Conservation (phyloP, 345 rosid species). For the Salix udensis region DNA sequence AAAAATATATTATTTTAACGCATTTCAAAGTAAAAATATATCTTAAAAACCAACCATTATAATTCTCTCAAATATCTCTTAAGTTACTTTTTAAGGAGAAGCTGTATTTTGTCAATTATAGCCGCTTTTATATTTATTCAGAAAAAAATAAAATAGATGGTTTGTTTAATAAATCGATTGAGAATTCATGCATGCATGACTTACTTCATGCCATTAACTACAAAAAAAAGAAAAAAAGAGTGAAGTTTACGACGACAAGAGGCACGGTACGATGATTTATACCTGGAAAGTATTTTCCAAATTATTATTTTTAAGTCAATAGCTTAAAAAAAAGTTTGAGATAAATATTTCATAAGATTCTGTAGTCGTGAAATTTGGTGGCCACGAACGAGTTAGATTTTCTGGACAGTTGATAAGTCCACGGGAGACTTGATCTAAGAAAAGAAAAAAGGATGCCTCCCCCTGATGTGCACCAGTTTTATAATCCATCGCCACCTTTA, state of each 20-base stretch:
- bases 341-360: neutral
- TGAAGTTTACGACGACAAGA: neutral
- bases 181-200: neutral
- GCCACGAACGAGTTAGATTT: neutral
- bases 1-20: no score
- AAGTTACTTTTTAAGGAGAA: no score
- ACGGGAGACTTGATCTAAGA: neutral
- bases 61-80: no score
- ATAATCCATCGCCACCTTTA: neutral
- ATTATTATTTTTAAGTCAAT: neutral
- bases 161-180: neutral
- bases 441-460: neutral
- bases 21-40: no score
- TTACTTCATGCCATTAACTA: neutral
- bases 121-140: neutral
- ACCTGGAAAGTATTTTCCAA: neutral
- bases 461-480: neutral
- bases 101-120: neutral
- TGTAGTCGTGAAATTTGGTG: neutral
- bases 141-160: neutral
- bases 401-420: neutral
- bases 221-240: neutral
- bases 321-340: neutral
- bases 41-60: no score
- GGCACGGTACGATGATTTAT: neutral